A percentile compares a stretch with the other conserved stretches of the same genome.
Conservation (phyloP, 345 rosid species). For the Capsella bursapastoris region DNA sequence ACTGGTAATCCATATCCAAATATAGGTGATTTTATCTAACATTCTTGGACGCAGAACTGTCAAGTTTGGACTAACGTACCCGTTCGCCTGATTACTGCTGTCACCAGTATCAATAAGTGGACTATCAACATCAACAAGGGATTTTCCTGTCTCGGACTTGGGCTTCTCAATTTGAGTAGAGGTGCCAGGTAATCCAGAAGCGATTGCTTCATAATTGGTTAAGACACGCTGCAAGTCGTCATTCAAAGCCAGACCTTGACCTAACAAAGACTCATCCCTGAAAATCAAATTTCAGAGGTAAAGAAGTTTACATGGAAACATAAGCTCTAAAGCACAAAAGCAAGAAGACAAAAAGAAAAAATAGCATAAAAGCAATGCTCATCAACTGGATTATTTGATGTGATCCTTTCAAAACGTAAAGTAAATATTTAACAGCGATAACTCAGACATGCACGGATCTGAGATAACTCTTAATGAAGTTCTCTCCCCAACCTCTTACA, state of each 20-base stretch:
- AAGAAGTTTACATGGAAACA: slow-evolving; percentile 18
- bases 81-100: slow-evolving; percentile 54
- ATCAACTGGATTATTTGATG: slow-evolving; percentile 12
- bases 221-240: slow-evolving; percentile 96
- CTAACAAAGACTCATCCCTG: slow-evolving; percentile 92
- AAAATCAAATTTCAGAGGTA: slow-evolving; percentile 31
- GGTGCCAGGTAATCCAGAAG: slow-evolving; percentile 63
- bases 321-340: slow-evolving; percentile 14
- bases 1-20: slow-evolving; percentile 12
- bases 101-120: slow-evolving; percentile 83
- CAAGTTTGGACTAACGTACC: slow-evolving; percentile 38
- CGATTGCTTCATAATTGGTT: slow-evolving; percentile 83
- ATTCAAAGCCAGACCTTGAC: slow-evolving; percentile 91
- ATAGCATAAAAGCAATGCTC: slow-evolving; percentile 12
- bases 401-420: not conserved
- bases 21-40: not conserved
- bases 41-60: slow-evolving; percentile 21
- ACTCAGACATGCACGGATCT: slow-evolving; percentile 7
- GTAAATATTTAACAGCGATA: slow-evolving; percentile 5
- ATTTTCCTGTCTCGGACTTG: slow-evolving; percentile 58
- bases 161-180: slow-evolving; percentile 54
- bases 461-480: slow-evolving; percentile 9
- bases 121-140: slow-evolving; percentile 62
- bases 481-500: slow-evolving; percentile 1
- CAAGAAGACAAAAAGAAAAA: not conserved